These are phyloP conservation scores for Panaeolus papilionaceus DNA, from an alignment of 768 basidiomycete species.

Conservation along the genomic window DNA sequence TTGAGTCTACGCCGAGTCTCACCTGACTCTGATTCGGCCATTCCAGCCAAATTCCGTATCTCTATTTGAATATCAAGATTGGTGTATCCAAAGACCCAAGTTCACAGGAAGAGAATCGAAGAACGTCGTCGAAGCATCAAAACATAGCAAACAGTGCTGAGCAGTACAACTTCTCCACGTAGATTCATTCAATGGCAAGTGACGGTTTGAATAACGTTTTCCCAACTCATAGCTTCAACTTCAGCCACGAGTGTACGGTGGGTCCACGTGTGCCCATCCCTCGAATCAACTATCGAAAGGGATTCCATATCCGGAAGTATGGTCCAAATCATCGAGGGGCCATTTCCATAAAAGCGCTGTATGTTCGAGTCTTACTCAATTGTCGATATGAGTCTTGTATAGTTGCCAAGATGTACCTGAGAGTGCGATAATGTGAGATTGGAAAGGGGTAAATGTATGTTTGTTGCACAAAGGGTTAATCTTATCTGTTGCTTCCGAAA, in stretches of 20 bases:
- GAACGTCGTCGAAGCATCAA: neutral
- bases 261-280: constrained; percentile 4
- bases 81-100: neutral
- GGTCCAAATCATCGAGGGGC: constrained; percentile 6
- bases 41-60: neutral
- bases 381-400: neutral
- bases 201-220: neutral
- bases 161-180: neutral
- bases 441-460: no score
- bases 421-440: no score
- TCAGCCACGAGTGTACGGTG: neutral
- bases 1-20: constrained; percentile 4
- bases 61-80: neutral
- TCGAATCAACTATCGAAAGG: neutral
- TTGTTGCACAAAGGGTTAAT: neutral
- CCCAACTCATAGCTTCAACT: neutral
- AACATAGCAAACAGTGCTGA: neutral
- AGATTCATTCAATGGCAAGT: neutral
- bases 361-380: neutral
- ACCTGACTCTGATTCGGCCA: constrained; percentile 9
- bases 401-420: neutral
- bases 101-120: neutral
- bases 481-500: neutral
- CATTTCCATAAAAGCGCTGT: constrained; percentile 7
- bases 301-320: constrained; percentile 7